Base-by-base conservation (phyloP, 2,329 filamentous ascomycete species). In the Nothophaeocryptopus gaeumannii region DNA sequence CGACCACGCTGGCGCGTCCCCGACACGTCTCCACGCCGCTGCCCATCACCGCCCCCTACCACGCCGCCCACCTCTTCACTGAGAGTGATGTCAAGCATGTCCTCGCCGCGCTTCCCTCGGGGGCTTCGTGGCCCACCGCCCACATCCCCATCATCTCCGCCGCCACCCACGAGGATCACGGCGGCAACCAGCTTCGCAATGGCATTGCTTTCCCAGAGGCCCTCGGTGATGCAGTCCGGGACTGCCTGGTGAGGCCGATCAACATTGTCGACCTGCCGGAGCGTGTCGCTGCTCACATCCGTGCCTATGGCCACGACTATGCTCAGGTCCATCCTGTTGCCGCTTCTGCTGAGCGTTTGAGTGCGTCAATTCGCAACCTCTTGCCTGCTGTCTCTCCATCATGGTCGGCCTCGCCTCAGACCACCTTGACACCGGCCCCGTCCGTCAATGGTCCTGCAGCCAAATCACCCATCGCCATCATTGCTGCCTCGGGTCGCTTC, bases 401-500 rank as follows among this genome's bases (percentile, higher is more conserved):
- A 8, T 13, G n/a, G 38, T 30, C 26, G 10, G 10, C n/a, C 11
- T 30, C 36, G 15, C 8, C 35, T 26, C 20, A 37, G 30, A 29
- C 16, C 32, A 20, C 20, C 11, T 11, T 14, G 26, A 16, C 35
- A 35, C 10, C 36, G 33, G 12, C 39, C 39, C 16, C 29, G 20
- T n/a, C n/a, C 11, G 13, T 29, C n/a, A 39, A 39, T 42, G 8
- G 58, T 50, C 36, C 45, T 36, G 41, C 20, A 34, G 33, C 46
- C 14, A 49, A 35, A 15, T 45, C 47, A 2, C 47, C 41, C 36
- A 50, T 65, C 20, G 63, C 63, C n/a, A 59, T 65, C 34, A 51
- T 65, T 13, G 57, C 57, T 15, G 59, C 63, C 55, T 58, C 56
- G 10, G 58, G 63, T 45, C 50, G 60, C 5, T 53, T 62, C 31